phyloP scores from a whole-genome alignment of 2,329 filamentous ascomycete species.

The Hypoxylon sp. region DNA sequence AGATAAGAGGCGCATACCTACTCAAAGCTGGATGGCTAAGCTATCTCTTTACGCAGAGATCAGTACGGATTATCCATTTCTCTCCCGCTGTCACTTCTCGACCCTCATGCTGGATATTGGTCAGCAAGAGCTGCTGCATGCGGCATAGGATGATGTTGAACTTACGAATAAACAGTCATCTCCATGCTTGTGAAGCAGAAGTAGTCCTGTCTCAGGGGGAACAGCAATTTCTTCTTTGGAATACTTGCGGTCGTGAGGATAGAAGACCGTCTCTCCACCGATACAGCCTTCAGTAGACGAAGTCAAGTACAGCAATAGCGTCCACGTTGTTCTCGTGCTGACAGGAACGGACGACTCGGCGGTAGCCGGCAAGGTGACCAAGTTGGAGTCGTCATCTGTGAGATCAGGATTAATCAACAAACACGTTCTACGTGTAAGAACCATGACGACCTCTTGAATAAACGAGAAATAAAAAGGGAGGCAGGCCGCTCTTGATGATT shows the following conservation, averaged over 20 bases:
- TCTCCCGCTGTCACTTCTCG: constrained; percentile 79
- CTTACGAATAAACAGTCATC: constrained; percentile 81
- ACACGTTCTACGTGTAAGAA: background rate
- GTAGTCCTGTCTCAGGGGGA: constrained; percentile 81
- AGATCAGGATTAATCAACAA: constrained; percentile 28
- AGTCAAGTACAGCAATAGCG: constrained; percentile 85
- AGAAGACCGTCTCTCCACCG: constrained; percentile 93
- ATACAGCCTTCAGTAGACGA: constrained; percentile 75
- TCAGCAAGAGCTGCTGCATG: constrained; percentile 44
- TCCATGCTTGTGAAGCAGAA: constrained; percentile 87
- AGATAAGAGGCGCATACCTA: no score
- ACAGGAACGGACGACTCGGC: constrained; percentile 45
- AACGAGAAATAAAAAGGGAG: background rate
- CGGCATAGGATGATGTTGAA: constrained; percentile 25
- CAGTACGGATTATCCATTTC: constrained; percentile 90
- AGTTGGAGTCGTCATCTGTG: constrained; percentile 86
- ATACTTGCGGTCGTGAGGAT: constrained; percentile 70
- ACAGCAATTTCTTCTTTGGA: constrained; percentile 73
- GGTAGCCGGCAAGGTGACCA: constrained; percentile 63
- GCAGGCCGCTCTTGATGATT: background rate
- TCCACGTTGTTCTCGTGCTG: constrained; percentile 84
- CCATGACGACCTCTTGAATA: background rate
- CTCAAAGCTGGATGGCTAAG: background rate
- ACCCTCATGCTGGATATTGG: constrained; percentile 72
- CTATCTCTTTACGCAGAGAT: constrained; percentile 69